A percentile compares a stretch with the other conserved stretches of the same genome.
Conservation (phyloP, 441 rosid genomes). For the Pelargonium exstipulatum region DNA sequence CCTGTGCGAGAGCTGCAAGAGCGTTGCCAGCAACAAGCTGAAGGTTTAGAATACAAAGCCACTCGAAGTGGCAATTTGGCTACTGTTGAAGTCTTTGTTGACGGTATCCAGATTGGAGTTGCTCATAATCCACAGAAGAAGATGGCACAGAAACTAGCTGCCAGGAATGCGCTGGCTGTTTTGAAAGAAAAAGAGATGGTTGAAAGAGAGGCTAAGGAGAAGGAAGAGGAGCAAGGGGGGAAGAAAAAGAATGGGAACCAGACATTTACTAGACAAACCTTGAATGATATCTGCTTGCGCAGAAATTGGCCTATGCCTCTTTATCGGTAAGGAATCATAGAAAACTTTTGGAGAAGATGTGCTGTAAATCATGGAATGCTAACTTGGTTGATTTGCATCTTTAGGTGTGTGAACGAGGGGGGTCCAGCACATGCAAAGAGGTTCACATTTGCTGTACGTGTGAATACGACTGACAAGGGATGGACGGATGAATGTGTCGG, state of each 20-base stretch:
- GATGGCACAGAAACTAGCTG: constrained; percentile 99
- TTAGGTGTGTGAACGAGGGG: constrained; percentile 86
- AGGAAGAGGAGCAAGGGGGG: constrained; percentile 40
- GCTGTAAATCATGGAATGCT: not conserved
- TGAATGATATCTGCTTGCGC: constrained; percentile 90
- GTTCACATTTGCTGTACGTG: constrained; percentile 86
- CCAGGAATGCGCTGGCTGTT: constrained; percentile 84
- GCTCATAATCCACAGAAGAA: constrained; percentile 97
- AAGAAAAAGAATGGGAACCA: constrained; percentile 75
- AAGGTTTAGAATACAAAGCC: constrained; percentile 94
- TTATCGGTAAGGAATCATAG: constrained; percentile 50
- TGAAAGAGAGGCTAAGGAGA: constrained; percentile 42
- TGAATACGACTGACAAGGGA: constrained; percentile 76
- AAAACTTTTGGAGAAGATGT: not conserved
- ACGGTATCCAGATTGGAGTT: constrained; percentile 81
- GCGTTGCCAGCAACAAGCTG: constrained; percentile 98
- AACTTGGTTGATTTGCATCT: not conserved
- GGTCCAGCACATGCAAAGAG: constrained; percentile 98
- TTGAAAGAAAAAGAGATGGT: constrained; percentile 77
- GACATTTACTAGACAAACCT: constrained; percentile 83
- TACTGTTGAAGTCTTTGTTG: constrained; percentile 91
- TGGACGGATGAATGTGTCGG: constrained; percentile 96
- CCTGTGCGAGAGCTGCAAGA: constrained; percentile 99
- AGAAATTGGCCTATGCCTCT: constrained; percentile 97
- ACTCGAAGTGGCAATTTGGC: constrained; percentile 81